Base-by-base conservation (phyloP, 2,329 filamentous ascomycete species). In the Metarhizium album region DNA sequence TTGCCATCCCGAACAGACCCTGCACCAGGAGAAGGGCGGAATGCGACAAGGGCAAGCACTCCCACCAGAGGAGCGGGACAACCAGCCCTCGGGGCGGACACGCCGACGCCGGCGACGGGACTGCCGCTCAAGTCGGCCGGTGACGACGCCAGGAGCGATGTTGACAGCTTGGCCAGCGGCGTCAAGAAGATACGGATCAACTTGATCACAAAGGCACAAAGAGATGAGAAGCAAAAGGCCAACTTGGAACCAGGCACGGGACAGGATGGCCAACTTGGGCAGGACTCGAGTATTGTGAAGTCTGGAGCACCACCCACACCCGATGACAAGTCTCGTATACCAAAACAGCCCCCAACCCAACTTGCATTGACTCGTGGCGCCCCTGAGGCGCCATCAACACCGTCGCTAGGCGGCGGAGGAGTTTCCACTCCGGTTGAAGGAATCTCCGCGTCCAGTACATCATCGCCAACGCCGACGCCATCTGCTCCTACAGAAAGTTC, bases 161-260 rank as follows among this genome's bases (percentile, higher is more conserved):
- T 84, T 35, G 77, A 82, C 49, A 73, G 67, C 47, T 70, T 84
- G 53, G 76, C 79, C 0, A 71, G 69, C 35, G 75, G 77, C 1
- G 77, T 83, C 74, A 82, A 78, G 61, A 81, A 76, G 62, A 78
- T 84, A 52, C 82, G 77, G 60, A 79, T 84, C 58, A 82, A 77
- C 48, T 62, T 83, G 23, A 69, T 82, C 38, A 81, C 78, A 2
- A 73, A 80, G 53, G 71, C 78, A 38, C 76, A 82, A 58, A 75
- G 73, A 57, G 79, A 80, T 47, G 78, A 75, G 2, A 73, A 70
- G 24, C 73, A 74, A 48, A 60, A 62, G 49, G 58, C 63, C n/a
- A 59, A 58, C 3, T 46, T 58, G 16, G 60, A 61, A 16, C 7
- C 16, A 22, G 27, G 3, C 31, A 13, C n/a, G 22, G 18, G 4